Evolutionary conservation across 257 asterid species (phyloP).

Genomic region (Solanum etuberosum): DNA sequence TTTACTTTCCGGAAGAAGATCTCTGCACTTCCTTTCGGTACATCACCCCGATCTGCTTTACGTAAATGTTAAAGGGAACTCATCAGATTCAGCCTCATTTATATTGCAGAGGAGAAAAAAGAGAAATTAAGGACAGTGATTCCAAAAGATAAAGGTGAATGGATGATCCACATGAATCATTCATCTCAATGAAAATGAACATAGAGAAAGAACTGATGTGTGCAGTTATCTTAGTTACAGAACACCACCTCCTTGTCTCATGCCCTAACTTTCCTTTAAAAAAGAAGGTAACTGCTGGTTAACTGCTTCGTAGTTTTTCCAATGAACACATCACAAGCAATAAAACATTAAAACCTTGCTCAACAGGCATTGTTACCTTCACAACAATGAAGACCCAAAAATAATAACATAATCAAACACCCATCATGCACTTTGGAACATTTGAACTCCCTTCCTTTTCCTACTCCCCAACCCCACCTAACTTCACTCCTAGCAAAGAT

Average conservation of each 20-base stretch:
- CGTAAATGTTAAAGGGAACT: not conserved
- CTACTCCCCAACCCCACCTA: not conserved
- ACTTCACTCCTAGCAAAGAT: not conserved
- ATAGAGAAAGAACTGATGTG: not conserved
- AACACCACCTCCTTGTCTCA: not conserved
- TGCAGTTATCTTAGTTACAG: not conserved
- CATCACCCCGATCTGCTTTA: constrained; percentile 81
- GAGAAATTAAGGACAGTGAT: not conserved
- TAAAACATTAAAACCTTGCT: not conserved
- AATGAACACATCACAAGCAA: not conserved
- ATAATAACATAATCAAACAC: not conserved
- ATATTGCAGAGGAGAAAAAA: not conserved
- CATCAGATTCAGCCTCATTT: not conserved
- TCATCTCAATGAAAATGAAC: not conserved
- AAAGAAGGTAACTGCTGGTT: not conserved
- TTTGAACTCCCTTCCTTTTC: not conserved
- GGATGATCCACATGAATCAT: not conserved
- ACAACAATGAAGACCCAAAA: not conserved
- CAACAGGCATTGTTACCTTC: not conserved
- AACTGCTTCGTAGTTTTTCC: not conserved
- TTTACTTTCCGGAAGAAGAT: constrained; percentile 96
- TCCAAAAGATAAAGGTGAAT: not conserved
- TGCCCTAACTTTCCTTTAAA: not conserved
- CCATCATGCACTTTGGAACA: not conserved
- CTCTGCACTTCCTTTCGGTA: constrained; percentile 97